These are phyloP conservation scores for Hemisphaericaspora xylofermentans DNA, from an alignment of 1,139 yeast species.

Conservation along the genomic window DNA sequence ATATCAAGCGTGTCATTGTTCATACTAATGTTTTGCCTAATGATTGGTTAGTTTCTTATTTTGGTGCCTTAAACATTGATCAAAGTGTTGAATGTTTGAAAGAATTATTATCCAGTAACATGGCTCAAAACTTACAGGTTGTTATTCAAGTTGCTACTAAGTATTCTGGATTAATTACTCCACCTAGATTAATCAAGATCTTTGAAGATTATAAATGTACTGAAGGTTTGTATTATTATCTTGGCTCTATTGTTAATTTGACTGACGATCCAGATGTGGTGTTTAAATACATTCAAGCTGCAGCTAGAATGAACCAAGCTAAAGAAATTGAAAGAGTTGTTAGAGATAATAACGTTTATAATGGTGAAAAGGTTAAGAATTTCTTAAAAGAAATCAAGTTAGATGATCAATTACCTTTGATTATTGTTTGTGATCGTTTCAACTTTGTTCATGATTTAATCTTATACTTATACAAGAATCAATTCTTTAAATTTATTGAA, in stretches of 20 bases:
- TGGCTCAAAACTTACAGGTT: conserved; percentile 87
- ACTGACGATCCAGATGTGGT: conserved; percentile 95
- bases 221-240: conserved; percentile 92
- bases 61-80: conserved; percentile 92
- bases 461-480: conserved; percentile 89
- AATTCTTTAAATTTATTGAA: conserved; percentile 92
- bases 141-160: conserved; percentile 96
- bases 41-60: conserved; percentile 91
- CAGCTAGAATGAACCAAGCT: conserved; percentile 85
- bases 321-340: conserved; percentile 95
- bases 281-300: conserved; percentile 92
- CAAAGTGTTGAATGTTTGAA: conserved; percentile 86
- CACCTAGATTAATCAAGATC: conserved; percentile 77
- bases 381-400: conserved; percentile 91
- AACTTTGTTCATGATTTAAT: conserved; percentile 91
- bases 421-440: conserved; percentile 93
- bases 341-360: conserved; percentile 89
- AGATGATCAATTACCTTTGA: conserved; percentile 94
- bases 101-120: conserved; percentile 78
- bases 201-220: conserved; percentile 90
- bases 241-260: conserved; percentile 88
- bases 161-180: conserved; percentile 91
- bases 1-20: conserved; percentile 90
- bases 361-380: conserved; percentile 96
- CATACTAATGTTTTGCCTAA: conserved; percentile 84